Percentiles rank a stretch among this genome's conserved stretches.
Conservation (phyloP, 257 asterid genomes). For the Henckelia pumila region DNA sequence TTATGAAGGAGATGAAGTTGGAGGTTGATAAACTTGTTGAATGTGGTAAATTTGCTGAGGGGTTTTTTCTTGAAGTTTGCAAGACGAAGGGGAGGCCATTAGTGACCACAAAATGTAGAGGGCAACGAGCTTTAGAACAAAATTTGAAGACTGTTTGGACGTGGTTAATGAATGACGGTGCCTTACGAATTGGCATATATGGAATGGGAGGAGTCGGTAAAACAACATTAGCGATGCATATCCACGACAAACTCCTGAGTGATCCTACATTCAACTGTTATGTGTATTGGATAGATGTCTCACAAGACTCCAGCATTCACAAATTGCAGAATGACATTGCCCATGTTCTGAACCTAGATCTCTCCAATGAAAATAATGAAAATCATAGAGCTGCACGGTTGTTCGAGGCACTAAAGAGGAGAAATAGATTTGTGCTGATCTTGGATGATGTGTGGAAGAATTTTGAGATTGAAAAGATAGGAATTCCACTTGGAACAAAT, state of each 20-base stretch:
- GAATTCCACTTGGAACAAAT: conserved; percentile 21
- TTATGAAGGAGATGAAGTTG: conserved; percentile 14
- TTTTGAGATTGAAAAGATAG: conserved; percentile 26
- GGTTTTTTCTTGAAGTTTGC: conserved; percentile 25
- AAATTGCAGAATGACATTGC: conserved; percentile 25
- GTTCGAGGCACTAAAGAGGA: conserved; percentile 15
- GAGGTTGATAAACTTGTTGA: conserved; percentile 27
- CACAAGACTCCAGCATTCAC: conserved; percentile 23
- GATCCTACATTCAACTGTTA: conserved; percentile 23
- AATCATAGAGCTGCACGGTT: conserved; percentile 26
- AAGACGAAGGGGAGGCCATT: conserved; percentile 28
- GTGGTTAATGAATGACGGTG: conserved; percentile 23
- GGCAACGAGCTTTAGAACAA: conserved; percentile 19
- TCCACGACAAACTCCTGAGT: conserved; percentile 26
- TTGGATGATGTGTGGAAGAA: conserved; percentile 28
- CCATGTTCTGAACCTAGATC: conserved; percentile 16
- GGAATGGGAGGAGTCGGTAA: too few species aligned
- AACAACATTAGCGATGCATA: conserved; percentile 31
- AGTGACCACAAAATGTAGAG: conserved; percentile 25
- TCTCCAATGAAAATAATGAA: conserved; percentile 24
- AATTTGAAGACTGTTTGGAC: conserved; percentile 25
- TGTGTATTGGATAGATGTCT: conserved; percentile 28
- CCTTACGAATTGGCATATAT: conserved; percentile 28
- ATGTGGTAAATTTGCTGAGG: conserved; percentile 21
- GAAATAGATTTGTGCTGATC: conserved; percentile 26